Evolutionary conservation across 2,329 filamentous ascomycete genomes (phyloP).

Genomic region (Hortaea werneckii): DNA sequence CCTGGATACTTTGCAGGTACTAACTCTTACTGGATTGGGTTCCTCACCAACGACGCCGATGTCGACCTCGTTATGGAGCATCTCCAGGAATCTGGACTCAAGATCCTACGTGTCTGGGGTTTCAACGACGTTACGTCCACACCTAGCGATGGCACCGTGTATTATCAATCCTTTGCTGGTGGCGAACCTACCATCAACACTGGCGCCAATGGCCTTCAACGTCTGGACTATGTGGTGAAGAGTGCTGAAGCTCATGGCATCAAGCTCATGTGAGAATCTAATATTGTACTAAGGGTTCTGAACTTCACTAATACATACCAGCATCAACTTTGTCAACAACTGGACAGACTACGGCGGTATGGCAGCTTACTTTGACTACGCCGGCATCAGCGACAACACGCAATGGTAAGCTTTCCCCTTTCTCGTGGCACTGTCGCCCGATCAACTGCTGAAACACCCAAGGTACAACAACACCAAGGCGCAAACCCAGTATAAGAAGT

Average conservation of each 20-base stretch:
- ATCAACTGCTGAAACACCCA: too few relatives aligned
- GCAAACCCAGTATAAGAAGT: constrained; percentile 45
- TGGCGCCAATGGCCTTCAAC: constrained; percentile 51
- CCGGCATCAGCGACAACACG: constrained; percentile 40
- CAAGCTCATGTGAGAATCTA: constrained; percentile 24
- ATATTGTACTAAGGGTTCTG: constrained; percentile 21
- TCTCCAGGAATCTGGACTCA: constrained; percentile 41
- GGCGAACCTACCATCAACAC: constrained; percentile 51
- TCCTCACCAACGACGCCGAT: constrained; percentile 43
- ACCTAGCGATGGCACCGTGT: constrained; percentile 35
- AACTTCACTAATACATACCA: constrained; percentile 26
- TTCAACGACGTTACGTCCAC: constrained; percentile 49
- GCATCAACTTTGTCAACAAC: constrained; percentile 56
- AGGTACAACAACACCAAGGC: constrained; percentile 32
- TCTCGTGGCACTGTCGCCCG: too few relatives aligned
- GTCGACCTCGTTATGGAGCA: constrained; percentile 41
- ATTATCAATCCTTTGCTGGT: constrained; percentile 46
- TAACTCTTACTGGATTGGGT: constrained; percentile 48
- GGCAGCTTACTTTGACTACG: constrained; percentile 46
- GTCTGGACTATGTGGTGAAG: constrained; percentile 54
- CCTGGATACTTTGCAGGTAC: constrained; percentile 43
- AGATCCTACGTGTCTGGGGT: constrained; percentile 52
- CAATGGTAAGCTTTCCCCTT: constrained; percentile 40
- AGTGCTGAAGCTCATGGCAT: constrained; percentile 46
- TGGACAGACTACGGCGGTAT: constrained; percentile 61